phyloP scores from a whole-genome alignment of 2,329 filamentous ascomycete genomes.

The Penicillium brevicompactum region DNA sequence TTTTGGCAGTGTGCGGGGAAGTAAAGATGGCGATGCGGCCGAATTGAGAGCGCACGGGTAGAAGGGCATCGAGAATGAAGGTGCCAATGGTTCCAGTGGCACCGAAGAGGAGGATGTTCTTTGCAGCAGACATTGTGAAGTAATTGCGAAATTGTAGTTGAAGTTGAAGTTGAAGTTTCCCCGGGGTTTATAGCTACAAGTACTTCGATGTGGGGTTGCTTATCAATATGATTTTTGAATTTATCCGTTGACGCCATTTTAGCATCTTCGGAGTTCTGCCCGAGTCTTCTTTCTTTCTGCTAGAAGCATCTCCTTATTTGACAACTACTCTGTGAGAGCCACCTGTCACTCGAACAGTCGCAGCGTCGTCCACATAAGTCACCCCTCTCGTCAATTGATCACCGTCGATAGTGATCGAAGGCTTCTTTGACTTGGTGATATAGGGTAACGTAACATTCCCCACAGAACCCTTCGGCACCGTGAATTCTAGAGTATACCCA shows the following conservation, averaged over 20 bases:
- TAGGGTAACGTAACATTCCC: constrained; percentile 28
- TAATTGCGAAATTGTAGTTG: neutral
- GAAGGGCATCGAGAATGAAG: constrained; percentile 54
- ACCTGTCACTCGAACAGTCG: constrained; percentile 21
- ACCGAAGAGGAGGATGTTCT: constrained; percentile 56
- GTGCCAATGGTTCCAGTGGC: constrained; percentile 54
- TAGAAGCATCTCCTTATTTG: neutral
- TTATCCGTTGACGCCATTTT: neutral
- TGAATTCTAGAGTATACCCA: constrained; percentile 26
- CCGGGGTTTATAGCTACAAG: neutral
- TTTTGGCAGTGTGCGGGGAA: constrained; percentile 53
- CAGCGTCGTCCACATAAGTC: constrained; percentile 21
- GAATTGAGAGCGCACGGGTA: constrained; percentile 50
- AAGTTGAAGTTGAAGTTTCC: neutral
- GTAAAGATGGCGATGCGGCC: constrained; percentile 60
- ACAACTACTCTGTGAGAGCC: constrained; percentile 28
- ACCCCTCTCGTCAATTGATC: constrained; percentile 19
- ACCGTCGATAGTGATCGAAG: constrained; percentile 29
- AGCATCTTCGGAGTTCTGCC: neutral
- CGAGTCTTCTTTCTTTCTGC: neutral
- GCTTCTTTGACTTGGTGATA: constrained; percentile 19
- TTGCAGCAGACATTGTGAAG: constrained; percentile 18
- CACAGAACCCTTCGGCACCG: constrained; percentile 22
- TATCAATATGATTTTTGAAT: constrained; percentile 2
- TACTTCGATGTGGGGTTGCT: constrained; percentile 10